Percentiles rank a stretch among this genome's conserved stretches.
phyloP scores from a whole-genome alignment of 2,329 filamentous ascomycete genomes.

The Fusarium sp. region DNA sequence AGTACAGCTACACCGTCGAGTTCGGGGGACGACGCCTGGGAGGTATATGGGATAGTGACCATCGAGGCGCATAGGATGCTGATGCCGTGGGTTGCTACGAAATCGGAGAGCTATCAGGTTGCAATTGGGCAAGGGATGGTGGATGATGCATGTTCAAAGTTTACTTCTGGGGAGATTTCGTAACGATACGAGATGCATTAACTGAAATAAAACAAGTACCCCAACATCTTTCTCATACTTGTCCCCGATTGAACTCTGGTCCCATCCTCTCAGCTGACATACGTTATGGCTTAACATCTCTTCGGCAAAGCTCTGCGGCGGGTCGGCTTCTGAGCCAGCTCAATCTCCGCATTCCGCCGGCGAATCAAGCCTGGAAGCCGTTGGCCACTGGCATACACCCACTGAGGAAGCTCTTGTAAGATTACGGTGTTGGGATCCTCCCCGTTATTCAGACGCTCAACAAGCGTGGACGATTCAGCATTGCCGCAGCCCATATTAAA shows the following conservation, averaged over 20 bases:
- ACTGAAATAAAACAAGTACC: not conserved
- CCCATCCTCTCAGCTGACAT: not conserved
- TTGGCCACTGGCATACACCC: conserved; percentile 54
- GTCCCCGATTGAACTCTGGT: not conserved
- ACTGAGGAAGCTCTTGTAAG: conserved; percentile 57
- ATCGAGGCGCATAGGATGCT: conserved; percentile 46
- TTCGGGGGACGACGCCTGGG: conserved; percentile 37
- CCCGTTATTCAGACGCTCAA: conserved; percentile 26
- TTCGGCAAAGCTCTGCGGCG: conserved; percentile 20
- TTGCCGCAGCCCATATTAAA: conserved; percentile 61
- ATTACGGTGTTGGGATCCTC: conserved; percentile 48
- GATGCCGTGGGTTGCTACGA: conserved; percentile 44
- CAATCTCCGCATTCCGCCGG: conserved; percentile 56
- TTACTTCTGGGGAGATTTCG: not conserved
- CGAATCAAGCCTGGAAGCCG: conserved; percentile 53
- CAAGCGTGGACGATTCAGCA: conserved; percentile 50
- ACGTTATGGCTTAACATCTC: not conserved
- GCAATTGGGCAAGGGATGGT: conserved; percentile 21
- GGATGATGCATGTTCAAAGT: conserved; percentile 18
- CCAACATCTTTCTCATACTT: no score
- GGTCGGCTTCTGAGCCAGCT: conserved; percentile 40
- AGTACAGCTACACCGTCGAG: conserved; percentile 25
- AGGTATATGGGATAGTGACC: conserved; percentile 43
- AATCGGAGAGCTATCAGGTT: conserved; percentile 21
- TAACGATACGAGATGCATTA: not conserved